Base-by-base conservation (phyloP, 2,329 filamentous ascomycete species). In the Fusarium sp. region DNA sequence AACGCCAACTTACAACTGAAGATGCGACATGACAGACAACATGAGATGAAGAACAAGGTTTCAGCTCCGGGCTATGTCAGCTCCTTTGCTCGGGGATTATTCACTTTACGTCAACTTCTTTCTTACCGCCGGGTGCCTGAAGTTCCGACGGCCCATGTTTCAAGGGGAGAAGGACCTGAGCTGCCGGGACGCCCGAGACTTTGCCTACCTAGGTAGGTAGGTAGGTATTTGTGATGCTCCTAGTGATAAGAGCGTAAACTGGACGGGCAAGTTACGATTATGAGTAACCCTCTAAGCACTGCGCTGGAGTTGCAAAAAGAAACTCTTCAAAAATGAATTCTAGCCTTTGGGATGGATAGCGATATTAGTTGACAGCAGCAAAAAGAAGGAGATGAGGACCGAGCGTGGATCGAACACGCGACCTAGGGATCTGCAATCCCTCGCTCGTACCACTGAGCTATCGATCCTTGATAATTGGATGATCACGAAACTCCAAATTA, bases 401-500 rank as follows among this genome's bases (percentile, higher is more conserved):
- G 68, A 71, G 68, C 68, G 68, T 71, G 68, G 68, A 71, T 71
- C 68, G 68, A 71, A 71, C 68, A 71, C 68, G 68, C 68, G 68
- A 71, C 68, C 68, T 71, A 71, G 68, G 68, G 68, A 71, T 71
- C 68, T 71, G 68, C 68, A 71, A 71, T 71, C 68, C 68, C 68
- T 71, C 68, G 68, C 68, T 71, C 68, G 34, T 71, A 71, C 68
- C 68, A 71, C 68, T 71, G 68, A 71, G 68, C 68, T 71, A 71
- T 71, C 68, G 68, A 71, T 71, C 68, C 68, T 66, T 71, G 16
- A 46, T 23, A 8, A 55, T 30, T 31, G 36, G 23, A n/a, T 37
- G 39, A n/a, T 10, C 40, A 16, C 2, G 2, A 13, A 4, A 2
- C 2, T 18, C 6, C 2, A 16, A n/a, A 6, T 28, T 30, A 15